phyloP scores from a whole-genome alignment of 2,329 filamentous ascomycete species.

The Fusarium sp. region DNA sequence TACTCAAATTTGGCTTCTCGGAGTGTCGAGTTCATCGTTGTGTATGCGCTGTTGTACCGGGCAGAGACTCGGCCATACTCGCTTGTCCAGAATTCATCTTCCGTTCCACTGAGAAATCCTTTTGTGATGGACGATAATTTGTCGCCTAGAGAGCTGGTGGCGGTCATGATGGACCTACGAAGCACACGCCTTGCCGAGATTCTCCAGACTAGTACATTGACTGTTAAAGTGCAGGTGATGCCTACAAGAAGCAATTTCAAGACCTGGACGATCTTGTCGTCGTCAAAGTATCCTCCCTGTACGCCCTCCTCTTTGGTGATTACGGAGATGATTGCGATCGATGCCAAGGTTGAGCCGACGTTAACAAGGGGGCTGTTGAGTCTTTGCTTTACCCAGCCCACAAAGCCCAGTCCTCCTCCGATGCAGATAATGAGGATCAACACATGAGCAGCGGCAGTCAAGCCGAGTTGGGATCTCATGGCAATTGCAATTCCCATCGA shows the following conservation, averaged over 20 bases:
- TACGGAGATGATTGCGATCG: slow-evolving; percentile 87
- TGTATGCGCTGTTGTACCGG: slow-evolving; percentile 73
- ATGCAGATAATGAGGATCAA: slow-evolving; percentile 85
- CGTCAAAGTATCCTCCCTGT: slow-evolving; percentile 81
- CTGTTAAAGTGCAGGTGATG: slow-evolving; percentile 73
- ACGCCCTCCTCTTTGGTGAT: slow-evolving; percentile 92
- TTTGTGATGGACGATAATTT: slow-evolving; percentile 84
- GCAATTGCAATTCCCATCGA: slow-evolving; percentile 91
- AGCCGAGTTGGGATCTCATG: slow-evolving; percentile 72
- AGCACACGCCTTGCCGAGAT: slow-evolving; percentile 79
- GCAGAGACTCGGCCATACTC: slow-evolving; percentile 70
- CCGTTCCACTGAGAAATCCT: slow-evolving; percentile 83
- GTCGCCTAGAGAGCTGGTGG: slow-evolving; percentile 79
- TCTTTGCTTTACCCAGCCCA: slow-evolving; percentile 87
- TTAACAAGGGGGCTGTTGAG: slow-evolving; percentile 83
- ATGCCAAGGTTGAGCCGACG: slow-evolving; percentile 84
- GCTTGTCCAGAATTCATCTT: slow-evolving; percentile 76
- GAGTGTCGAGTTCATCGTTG: slow-evolving; percentile 77
- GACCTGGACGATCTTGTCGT: slow-evolving; percentile 82
- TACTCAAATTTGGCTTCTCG: slow-evolving; percentile 91
- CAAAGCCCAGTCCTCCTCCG: slow-evolving; percentile 84
- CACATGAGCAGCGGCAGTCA: slow-evolving; percentile 77
- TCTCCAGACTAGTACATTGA: slow-evolving; percentile 82
- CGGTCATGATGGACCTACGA: slow-evolving; percentile 75
- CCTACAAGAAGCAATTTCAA: slow-evolving; percentile 86